A percentile compares a stretch with the other conserved stretches of the same genome.
These are phyloP conservation scores for Oxytropis ochrocephala DNA, from an alignment of 306 rosid species.

Conservation along the genomic window DNA sequence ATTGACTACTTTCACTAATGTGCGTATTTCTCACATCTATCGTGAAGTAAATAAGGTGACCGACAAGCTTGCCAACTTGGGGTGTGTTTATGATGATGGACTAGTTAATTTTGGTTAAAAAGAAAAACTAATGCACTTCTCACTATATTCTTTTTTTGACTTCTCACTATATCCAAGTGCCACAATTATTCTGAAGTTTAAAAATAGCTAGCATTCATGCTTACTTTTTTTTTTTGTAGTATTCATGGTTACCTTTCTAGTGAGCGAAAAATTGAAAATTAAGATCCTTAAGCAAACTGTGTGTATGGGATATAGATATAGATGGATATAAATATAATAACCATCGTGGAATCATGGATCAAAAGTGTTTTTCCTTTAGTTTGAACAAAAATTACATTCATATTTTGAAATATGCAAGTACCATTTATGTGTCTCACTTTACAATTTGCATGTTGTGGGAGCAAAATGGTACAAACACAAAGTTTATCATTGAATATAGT, in stretches of 20 bases:
- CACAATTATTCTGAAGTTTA: background rate
- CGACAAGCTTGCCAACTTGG: too few species aligned
- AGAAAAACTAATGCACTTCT: background rate
- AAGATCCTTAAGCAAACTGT: too few species aligned
- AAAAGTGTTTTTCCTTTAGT: background rate
- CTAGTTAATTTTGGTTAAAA: too few species aligned
- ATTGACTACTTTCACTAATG: too few species aligned
- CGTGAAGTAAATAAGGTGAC: too few species aligned
- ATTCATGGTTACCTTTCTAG: background rate
- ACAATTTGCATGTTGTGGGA: background rate
- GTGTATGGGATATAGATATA: background rate
- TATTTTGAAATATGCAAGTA: background rate
- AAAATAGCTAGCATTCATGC: background rate
- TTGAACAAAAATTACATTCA: conserved; percentile 11
- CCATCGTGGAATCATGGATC: background rate
- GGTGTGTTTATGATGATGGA: too few species aligned
- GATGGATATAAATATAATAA: background rate
- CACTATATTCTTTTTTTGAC: background rate
- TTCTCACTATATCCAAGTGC: background rate
- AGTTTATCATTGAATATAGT: background rate
- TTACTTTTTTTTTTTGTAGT: background rate
- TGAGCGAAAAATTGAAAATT: too few species aligned
- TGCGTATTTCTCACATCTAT: too few species aligned
- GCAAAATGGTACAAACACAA: background rate
- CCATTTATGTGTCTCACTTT: background rate